A percentile compares a stretch with the other conserved stretches of the same genome.
phyloP scores from a whole-genome alignment of 148 eudicot species.

The Rheum nobile region DNA sequence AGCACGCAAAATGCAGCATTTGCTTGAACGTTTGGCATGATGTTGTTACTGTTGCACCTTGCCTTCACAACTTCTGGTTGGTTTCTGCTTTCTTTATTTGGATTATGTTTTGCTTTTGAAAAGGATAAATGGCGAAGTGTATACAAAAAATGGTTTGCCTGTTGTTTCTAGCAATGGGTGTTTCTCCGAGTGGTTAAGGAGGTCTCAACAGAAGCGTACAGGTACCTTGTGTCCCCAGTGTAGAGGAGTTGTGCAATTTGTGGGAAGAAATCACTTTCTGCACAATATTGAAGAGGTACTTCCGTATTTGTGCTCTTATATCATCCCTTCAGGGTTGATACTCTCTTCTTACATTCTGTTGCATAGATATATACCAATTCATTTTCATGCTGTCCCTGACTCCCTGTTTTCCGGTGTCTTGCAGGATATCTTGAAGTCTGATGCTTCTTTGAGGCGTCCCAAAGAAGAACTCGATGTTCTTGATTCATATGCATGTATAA shows the following conservation, averaged over 20 bases:
- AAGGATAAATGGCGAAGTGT: background rate
- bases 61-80: slow-evolving; percentile 96
- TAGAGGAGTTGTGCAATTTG: slow-evolving; percentile 82
- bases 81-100: slow-evolving; percentile 3
- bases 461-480: slow-evolving; percentile 58
- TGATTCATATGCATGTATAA: slow-evolving; percentile 59
- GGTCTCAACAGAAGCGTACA: slow-evolving; percentile 61
- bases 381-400: background rate
- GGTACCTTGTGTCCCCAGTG: slow-evolving; percentile 88
- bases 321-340: background rate
- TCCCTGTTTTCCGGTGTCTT: slow-evolving; percentile 3
- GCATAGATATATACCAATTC: background rate
- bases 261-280: slow-evolving; percentile 80
- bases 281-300: slow-evolving; percentile 77
- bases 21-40: slow-evolving; percentile 94
- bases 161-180: slow-evolving; percentile 72
- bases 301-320: background rate
- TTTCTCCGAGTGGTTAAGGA: slow-evolving; percentile 94
- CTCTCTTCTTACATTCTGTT: background rate
- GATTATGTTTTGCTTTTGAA: background rate
- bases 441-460: slow-evolving; percentile 61
- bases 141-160: background rate
- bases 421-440: slow-evolving; percentile 73
- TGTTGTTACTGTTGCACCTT: slow-evolving; percentile 90
- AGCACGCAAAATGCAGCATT: slow-evolving; percentile 81